Base-by-base conservation (phyloP, 352 stramenopile genomes). In the Phytopythium chamaehyphon region DNA sequence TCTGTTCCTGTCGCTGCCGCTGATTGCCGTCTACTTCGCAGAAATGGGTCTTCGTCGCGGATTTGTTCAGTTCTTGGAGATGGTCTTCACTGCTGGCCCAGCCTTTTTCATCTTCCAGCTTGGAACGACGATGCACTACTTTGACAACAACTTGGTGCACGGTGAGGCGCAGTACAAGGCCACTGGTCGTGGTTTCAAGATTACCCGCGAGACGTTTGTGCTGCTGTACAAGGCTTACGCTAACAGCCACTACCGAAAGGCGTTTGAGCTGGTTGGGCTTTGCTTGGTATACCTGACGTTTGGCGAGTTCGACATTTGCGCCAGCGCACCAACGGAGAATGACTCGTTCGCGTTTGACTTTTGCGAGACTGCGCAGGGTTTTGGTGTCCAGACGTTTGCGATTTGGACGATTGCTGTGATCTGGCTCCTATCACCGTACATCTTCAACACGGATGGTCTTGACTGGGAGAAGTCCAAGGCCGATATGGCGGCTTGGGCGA, bases 371-470 rank as follows among this genome's bases (percentile, higher is more conserved):
- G 75, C 77, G 37, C 82, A 93, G 60, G 76, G 69, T 35, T 93
- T 85, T 33, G 82, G 82, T 36, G 81, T 88, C 45, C 80, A 90
- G 45, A 90, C 82, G 9, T 93, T 93, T 49, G 72, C 82, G 15
- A 85, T 90, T 51, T 93, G 80, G 80, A 67, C 77, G 15, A 90
- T 93, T 47, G 60, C 78, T 1, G 59, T 89, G 16, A 59, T 90
- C 24, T 93, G 79, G 80, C 43, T 93, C 7, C 48, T 90, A 33
- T 83, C 79, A 22, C 82, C 82, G 15, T 93, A 88, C 59, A 74
- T 93, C 38, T 93, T 93, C 66, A 93, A 93, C 64, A 89, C 79
- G n/a, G 82, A 93, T 36, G 82, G 82, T 19, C 59, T 93, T 2
- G 82, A 93, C 38, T 93, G 78, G 71, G 76, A 90, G 47, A 93